These are phyloP conservation scores for Fusarium goolgardi DNA, from an alignment of 2,329 filamentous ascomycete genomes.

Conservation along the genomic window DNA sequence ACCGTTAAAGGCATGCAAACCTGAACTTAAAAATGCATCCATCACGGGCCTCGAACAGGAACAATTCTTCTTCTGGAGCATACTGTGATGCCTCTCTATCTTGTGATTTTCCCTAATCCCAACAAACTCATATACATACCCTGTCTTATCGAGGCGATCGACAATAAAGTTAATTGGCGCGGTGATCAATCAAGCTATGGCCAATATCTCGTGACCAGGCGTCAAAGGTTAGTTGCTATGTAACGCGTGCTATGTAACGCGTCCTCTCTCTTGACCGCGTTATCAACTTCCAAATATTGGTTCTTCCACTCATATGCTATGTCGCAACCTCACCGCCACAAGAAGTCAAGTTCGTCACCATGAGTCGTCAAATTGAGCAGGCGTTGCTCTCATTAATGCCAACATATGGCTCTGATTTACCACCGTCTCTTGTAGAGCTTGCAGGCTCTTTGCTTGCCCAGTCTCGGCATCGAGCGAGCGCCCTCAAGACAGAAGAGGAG, in stretches of 20 bases:
- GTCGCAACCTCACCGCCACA: background rate
- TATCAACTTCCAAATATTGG: conserved; percentile 16
- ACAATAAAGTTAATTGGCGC: conserved; percentile 19
- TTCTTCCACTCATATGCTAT: background rate
- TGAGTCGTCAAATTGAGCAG: conserved; percentile 81
- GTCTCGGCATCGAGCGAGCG: conserved; percentile 80
- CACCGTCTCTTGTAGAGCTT: conserved; percentile 75
- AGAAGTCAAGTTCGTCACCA: conserved; percentile 51
- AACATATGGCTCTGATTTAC: conserved; percentile 74
- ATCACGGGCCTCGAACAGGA: background rate
- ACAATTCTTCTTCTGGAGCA: background rate
- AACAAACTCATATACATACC: conserved; percentile 14
- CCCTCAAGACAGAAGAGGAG: conserved; percentile 86
- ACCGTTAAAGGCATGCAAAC: conserved; percentile 13
- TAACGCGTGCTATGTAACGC: conserved; percentile 34
- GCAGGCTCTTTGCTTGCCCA: conserved; percentile 81
- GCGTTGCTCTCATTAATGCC: conserved; percentile 80
- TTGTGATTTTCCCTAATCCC: background rate
- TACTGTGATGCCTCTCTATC: background rate
- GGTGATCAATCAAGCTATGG: conserved; percentile 10
- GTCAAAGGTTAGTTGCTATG: conserved; percentile 10
- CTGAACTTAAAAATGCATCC: background rate
- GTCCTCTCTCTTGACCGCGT: conserved; percentile 24
- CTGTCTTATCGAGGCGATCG: conserved; percentile 24
- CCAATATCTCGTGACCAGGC: conserved; percentile 35